A percentile compares a stretch with the other conserved stretches of the same genome.
phyloP scores from a whole-genome alignment of 208 protist genomes.

The Acanthamoeba lenticulata region DNA sequence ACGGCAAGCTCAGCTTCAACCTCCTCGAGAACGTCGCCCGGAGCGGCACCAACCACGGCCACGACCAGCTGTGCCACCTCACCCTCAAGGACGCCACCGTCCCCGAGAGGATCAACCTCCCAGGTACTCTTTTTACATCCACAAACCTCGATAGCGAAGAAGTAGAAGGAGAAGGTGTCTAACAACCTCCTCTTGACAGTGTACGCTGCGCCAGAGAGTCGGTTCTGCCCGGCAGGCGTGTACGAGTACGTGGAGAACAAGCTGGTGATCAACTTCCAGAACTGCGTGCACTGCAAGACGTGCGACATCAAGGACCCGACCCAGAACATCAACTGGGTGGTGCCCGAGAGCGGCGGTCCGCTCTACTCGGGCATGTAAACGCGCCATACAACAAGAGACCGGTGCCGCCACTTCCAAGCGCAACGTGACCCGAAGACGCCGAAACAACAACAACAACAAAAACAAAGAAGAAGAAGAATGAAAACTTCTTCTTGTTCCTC shows the following conservation, averaged over 20 bases:
- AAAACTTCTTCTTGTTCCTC: no score
- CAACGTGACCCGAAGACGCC: no score
- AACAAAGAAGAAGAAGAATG: no score
- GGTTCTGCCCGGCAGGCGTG: constrained; percentile 97
- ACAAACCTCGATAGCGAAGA: background rate
- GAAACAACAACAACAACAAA: no score
- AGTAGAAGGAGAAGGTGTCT: background rate
- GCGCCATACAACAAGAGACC: background rate
- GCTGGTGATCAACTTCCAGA: constrained; percentile 97
- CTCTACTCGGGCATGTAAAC: constrained; percentile 46
- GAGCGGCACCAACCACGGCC: constrained; percentile 96
- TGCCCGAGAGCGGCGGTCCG: constrained; percentile 92
- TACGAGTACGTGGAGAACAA: constrained; percentile 93
- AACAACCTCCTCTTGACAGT: background rate
- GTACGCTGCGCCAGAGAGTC: constrained; percentile 90
- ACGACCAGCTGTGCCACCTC: constrained; percentile 96
- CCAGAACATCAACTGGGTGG: constrained; percentile 97
- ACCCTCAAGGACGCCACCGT: constrained; percentile 86
- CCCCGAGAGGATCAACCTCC: constrained; percentile 90
- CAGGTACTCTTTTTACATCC: constrained; percentile 44
- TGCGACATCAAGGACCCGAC: constrained; percentile 98
- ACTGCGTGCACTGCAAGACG: constrained; percentile 99
- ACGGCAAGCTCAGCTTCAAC: constrained; percentile 96
- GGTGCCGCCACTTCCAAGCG: background rate
- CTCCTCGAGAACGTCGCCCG: constrained; percentile 95